Percentiles rank a stretch among this genome's conserved stretches.
Evolutionary conservation across 1,139 yeast genomes (phyloP).

Genomic region (Suhomyces chickasaworum): DNA sequence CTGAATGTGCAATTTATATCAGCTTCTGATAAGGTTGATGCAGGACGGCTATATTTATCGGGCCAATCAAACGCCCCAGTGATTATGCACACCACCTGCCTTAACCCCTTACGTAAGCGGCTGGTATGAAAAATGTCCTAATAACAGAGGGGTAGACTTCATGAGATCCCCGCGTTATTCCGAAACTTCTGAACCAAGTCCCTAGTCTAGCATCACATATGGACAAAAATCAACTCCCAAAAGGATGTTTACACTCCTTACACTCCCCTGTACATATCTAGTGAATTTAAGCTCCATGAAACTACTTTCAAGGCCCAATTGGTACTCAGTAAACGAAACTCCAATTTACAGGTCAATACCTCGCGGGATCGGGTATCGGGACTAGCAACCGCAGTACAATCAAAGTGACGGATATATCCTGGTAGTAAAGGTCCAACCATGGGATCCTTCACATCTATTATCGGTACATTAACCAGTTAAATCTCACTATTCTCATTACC

Average conservation of each 20-base stretch:
- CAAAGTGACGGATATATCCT: not conserved
- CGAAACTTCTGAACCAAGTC: not conserved
- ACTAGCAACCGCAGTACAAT: not conserved
- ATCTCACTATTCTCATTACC: not conserved
- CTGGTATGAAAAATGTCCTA: not conserved
- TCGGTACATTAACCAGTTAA: not conserved
- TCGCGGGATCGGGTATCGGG: not conserved
- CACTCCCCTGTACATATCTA: not conserved
- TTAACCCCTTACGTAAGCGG: not conserved
- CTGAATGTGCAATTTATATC: not conserved
- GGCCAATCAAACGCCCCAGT: conserved; percentile 15
- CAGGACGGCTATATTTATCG: conserved; percentile 12
- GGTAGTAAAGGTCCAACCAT: not conserved
- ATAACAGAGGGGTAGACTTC: not conserved
- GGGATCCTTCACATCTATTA: not conserved
- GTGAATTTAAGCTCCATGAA: not conserved
- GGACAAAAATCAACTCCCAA: no score
- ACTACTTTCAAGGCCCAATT: no score
- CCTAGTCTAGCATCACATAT: not conserved
- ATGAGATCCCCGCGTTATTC: not conserved
- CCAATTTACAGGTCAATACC: not conserved
- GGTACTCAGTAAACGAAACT: no score
- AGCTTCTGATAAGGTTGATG: conserved; percentile 8
- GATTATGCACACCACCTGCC: conserved; percentile 12
- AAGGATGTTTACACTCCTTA: no score